phyloP scores from a whole-genome alignment of 768 basidiomycete species.

The Russula griseocarnosa region DNA sequence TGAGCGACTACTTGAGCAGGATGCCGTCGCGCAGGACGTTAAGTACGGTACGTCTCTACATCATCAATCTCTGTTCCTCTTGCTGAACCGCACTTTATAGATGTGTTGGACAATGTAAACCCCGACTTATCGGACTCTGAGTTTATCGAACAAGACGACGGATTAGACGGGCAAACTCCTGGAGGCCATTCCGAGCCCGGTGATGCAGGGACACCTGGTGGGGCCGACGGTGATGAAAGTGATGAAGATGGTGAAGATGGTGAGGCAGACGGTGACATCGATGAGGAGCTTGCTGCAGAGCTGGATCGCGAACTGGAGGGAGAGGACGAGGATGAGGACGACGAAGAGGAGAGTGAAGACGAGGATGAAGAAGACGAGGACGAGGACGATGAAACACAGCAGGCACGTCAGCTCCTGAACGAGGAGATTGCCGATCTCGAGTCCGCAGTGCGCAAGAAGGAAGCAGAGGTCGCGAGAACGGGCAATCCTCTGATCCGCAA shows the following conservation, averaged over 20 bases:
- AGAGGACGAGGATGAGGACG: constrained; percentile 57
- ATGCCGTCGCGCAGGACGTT: constrained; percentile 68
- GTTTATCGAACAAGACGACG: constrained; percentile 64
- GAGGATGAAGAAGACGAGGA: constrained; percentile 78
- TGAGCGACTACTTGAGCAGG: constrained; percentile 78
- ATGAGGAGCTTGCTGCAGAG: constrained; percentile 85
- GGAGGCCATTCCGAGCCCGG: constrained; percentile 63
- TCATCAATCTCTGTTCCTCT: not conserved
- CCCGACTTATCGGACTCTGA: constrained; percentile 89
- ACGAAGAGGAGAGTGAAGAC: constrained; percentile 59
- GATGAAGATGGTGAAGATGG: constrained; percentile 53
- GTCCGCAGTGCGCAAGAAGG: constrained; percentile 82
- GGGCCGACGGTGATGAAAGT: constrained; percentile 53
- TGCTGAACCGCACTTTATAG: constrained; percentile 38
- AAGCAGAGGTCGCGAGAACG: constrained; percentile 74
- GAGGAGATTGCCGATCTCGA: constrained; percentile 90
- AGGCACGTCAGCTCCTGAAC: constrained; percentile 73
- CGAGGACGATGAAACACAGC: constrained; percentile 68
- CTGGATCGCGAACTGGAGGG: constrained; percentile 79
- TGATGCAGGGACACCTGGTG: constrained; percentile 56
- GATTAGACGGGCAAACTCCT: constrained; percentile 64
- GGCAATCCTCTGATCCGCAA: constrained; percentile 87
- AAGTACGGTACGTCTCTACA: constrained; percentile 55
- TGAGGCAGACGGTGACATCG: constrained; percentile 74
- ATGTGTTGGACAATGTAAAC: constrained; percentile 85